Base-by-base conservation (phyloP, 78 protist species). In the Anaeramoeba ignava region DNA sequence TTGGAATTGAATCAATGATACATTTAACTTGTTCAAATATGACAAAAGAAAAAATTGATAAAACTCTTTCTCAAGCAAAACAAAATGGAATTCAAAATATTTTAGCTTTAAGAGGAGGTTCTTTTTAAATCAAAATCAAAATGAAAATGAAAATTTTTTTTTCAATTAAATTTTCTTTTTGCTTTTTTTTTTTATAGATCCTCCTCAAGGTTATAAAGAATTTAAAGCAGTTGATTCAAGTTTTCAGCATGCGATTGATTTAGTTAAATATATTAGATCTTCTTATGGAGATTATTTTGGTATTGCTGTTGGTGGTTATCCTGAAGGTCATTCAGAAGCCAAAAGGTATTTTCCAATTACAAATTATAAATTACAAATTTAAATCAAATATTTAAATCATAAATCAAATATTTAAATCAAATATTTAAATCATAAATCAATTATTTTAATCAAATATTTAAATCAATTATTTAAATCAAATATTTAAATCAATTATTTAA, bases 271-370 rank as follows among this genome's bases (percentile, higher is more conserved):
- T 81, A 89, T 95, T 79, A 86, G 96, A n/a, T 67, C 87, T 38
- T 40, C 88, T 40, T 89, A 91, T 81, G 98, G 97, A 39, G 93
- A 92, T 82, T 89, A 85, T 86, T 96, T 96, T 81, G 84, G 94
- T 81, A 91, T 96, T 39, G 31, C 87, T 41, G 97, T 94, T 1
- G 96, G 97, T 2, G 95, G 88, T 2, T 95, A 95, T 79, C 98
- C 98, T 34, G 94, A 93, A 79, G 92, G 93, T 0, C 96, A 95
- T 91, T 83, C 89, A 1, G 96, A 93, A 12, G 1, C 82, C 33
- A 82, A 34, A 3, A 8, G n/a, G n/a, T n/a, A n/a, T n/a, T n/a
- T n/a, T n/a, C n/a, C n/a, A n/a, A n/a, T n/a, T n/a, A n/a, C n/a
- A n/a, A n/a, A n/a, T n/a, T n/a, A n/a, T n/a, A n/a, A n/a, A n/a